These are phyloP conservation scores for Scenedesmus sp. DNA, from an alignment of 163 green algal genomes.

Conservation along the genomic window DNA sequence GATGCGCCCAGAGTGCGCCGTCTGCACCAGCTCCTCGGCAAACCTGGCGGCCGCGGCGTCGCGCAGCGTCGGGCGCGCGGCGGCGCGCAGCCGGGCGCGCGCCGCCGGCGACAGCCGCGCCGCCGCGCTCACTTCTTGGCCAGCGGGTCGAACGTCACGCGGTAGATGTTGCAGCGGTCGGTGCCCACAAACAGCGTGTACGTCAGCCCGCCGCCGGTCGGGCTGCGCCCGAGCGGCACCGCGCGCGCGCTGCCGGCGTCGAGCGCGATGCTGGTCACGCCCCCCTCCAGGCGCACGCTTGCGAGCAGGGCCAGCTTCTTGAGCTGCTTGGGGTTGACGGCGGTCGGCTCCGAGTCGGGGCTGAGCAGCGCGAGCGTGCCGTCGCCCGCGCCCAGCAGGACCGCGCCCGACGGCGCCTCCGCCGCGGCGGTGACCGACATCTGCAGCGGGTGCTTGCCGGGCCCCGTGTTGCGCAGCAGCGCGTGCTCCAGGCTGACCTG, in stretches of 20 bases:
- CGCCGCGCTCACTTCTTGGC: conserved; percentile 51
- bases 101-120: background rate
- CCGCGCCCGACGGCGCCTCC: conserved; percentile 51
- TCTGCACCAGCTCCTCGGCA: conserved; percentile 74
- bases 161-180: conserved; percentile 76
- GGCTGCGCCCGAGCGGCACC: conserved; percentile 14
- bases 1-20: conserved; percentile 73
- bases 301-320: conserved; percentile 64
- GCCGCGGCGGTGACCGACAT: conserved; percentile 59
- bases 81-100: background rate
- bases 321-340: conserved; percentile 64
- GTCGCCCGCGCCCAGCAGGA: conserved; percentile 72
- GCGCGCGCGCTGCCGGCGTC: conserved; percentile 34
- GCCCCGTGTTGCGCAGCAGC: conserved; percentile 71
- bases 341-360: conserved; percentile 45
- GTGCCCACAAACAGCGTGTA: conserved; percentile 75
- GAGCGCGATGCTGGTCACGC: conserved; percentile 65
- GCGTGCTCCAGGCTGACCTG: conserved; percentile 67
- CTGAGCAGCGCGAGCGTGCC: conserved; percentile 66
- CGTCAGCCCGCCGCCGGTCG: conserved; percentile 27
- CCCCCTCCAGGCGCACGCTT: conserved; percentile 59
- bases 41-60: conserved; percentile 53
- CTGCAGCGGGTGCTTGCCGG: conserved; percentile 70
- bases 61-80: too few species aligned
- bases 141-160: conserved; percentile 60